Percentiles rank a stretch among this genome's conserved stretches.
Evolutionary conservation across 768 basidiomycete genomes (phyloP).

Genomic region (Agaricus sinodeliciosus): DNA sequence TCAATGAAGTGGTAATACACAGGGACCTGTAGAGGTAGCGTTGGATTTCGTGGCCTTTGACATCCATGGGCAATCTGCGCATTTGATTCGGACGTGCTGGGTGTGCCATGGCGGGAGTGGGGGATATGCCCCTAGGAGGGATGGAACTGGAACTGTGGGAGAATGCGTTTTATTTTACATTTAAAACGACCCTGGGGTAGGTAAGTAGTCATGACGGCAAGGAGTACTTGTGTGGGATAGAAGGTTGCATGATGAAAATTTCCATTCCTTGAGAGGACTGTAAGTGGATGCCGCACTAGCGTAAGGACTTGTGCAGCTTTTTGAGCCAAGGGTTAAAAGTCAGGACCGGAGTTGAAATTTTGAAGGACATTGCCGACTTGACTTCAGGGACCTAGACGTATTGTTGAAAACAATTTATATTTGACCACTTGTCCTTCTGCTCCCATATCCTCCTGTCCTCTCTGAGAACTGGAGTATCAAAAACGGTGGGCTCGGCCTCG

Average conservation of each 20-base stretch:
- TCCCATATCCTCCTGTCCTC: conserved; percentile 29
- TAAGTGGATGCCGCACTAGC: conserved; percentile 6
- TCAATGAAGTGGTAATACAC: conserved; percentile 6
- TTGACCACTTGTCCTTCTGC: conserved; percentile 25
- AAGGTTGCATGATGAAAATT: conserved; percentile 5
- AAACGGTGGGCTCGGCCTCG: conserved; percentile 33
- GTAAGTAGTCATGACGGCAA: conserved; percentile 8
- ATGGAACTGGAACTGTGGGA: neutral
- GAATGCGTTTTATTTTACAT: conserved; percentile 7
- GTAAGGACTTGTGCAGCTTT: conserved; percentile 10
- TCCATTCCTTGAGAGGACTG: neutral
- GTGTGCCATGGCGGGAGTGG: neutral
- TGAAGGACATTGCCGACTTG: conserved; percentile 42
- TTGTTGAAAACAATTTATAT: conserved; percentile 39
- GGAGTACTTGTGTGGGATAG: conserved; percentile 7
- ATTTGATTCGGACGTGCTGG: too few species aligned
- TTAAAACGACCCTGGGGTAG: conserved; percentile 8
- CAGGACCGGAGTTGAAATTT: conserved; percentile 45
- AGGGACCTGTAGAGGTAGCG: neutral
- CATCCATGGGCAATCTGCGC: too few species aligned
- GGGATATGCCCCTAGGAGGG: neutral
- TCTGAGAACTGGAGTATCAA: conserved; percentile 36
- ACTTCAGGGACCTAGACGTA: conserved; percentile 40
- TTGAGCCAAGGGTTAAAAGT: conserved; percentile 8
- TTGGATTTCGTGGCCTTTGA: too few species aligned